Conservation (phyloP, 2,329 filamentous ascomycete species). For the Phaeoacremonium minimum region DNA sequence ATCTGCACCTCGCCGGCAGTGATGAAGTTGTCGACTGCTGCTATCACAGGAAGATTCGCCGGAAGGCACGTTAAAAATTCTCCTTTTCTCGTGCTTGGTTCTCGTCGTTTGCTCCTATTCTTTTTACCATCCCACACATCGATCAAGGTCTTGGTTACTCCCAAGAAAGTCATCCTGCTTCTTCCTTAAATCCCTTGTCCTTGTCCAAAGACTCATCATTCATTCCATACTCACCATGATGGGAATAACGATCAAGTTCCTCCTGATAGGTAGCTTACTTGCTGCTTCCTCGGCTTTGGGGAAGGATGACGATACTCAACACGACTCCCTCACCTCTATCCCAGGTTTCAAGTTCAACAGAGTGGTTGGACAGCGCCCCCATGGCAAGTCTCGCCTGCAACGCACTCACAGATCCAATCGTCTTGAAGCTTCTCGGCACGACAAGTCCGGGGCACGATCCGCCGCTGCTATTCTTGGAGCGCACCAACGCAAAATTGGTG, state of each 20-base stretch:
- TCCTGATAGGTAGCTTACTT: background rate
- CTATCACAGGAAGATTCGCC: no score
- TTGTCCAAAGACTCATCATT: no score
- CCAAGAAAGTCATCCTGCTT: no score
- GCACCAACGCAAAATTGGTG: constrained; percentile 17
- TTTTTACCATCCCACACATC: no score
- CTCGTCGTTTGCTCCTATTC: no score
- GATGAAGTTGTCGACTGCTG: no score
- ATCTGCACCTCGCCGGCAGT: no score
- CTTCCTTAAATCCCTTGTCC: no score
- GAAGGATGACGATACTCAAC: background rate
- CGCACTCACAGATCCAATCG: constrained; percentile 1
- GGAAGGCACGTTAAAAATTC: no score
- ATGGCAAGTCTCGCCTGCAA: background rate
- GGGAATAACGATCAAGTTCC: background rate
- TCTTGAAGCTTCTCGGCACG: background rate
- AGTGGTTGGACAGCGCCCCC: background rate
- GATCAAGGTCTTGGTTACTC: no score
- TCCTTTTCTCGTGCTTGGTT: no score
- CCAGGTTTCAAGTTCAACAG: background rate
- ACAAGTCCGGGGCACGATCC: background rate
- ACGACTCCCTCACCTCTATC: background rate
- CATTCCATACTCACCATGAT: background rate
- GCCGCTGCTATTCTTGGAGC: background rate
- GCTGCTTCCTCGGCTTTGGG: background rate